A percentile compares a stretch with the other conserved stretches of the same genome.
Conservation (phyloP, 495 filamentous ascomycete species). For the Xylaria sp. region DNA sequence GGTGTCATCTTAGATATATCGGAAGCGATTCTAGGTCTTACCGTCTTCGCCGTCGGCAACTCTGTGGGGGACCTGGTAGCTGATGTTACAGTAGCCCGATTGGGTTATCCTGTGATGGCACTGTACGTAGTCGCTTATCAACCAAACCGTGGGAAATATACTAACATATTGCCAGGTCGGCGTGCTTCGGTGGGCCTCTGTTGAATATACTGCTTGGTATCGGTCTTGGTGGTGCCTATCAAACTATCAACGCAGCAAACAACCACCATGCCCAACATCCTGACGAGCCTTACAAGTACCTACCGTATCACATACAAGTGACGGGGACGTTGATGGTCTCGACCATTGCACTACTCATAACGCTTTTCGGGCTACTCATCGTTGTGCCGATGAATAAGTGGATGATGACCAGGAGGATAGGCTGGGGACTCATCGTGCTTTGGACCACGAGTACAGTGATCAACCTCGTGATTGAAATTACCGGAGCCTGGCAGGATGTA, state of each 20-base stretch:
- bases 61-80: constrained; percentile 94
- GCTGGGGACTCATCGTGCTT: constrained; percentile 79
- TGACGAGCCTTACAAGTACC: constrained; percentile 54
- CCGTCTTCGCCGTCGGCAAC: constrained; percentile 96
- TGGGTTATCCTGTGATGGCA: constrained; percentile 98
- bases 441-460: constrained; percentile 84
- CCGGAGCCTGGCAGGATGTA: constrained; percentile 57
- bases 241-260: constrained; percentile 69
- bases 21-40: constrained; percentile 94
- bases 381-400: constrained; percentile 86
- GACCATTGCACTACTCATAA: constrained; percentile 79
- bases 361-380: constrained; percentile 78
- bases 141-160: constrained; percentile 18
- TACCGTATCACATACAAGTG: constrained; percentile 81
- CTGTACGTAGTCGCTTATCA: constrained; percentile 55
- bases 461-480: constrained; percentile 84
- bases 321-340: constrained; percentile 83
- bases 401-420: constrained; percentile 86
- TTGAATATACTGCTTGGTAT: constrained; percentile 96
- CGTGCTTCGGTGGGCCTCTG: constrained; percentile 97
- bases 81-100: constrained; percentile 88
- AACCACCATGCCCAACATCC: constrained; percentile 65
- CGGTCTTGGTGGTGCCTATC: constrained; percentile 85
- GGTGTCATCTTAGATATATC: constrained; percentile 93
- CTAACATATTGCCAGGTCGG: constrained; percentile 57